phyloP scores from a whole-genome alignment of 2,329 filamentous ascomycete genomes.

The Elsinoe necatrix region DNA sequence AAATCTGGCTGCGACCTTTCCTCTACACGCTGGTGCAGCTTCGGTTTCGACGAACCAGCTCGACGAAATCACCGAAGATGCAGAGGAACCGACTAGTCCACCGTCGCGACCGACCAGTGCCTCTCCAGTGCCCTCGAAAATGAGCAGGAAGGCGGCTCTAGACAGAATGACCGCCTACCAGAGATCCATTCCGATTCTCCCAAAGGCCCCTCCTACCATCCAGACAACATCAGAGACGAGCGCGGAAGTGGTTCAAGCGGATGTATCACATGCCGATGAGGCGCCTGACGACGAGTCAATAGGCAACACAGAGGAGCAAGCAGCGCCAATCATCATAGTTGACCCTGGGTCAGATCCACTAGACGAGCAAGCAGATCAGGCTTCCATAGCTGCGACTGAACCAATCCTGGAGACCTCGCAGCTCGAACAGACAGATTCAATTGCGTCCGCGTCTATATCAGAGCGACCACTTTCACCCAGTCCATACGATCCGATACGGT shows the following conservation, averaged over 20 bases:
- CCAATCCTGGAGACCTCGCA: constrained; percentile 5
- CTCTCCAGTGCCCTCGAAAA: not conserved
- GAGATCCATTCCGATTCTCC: constrained; percentile 1
- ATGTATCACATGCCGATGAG: constrained; percentile 15
- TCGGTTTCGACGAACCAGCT: constrained; percentile 78
- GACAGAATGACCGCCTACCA: constrained; percentile 11
- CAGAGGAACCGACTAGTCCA: constrained; percentile 53
- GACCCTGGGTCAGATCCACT: not conserved
- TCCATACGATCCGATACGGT: not conserved
- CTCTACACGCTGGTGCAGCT: constrained; percentile 76
- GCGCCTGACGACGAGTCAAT: constrained; percentile 16
- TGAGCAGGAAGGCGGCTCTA: constrained; percentile 13
- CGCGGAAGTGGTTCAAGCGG: not conserved
- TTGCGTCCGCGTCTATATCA: not conserved
- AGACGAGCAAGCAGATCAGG: not conserved
- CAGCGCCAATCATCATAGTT: not conserved
- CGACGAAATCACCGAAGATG: constrained; percentile 90
- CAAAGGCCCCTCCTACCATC: constrained; percentile 13
- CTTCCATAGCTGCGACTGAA: constrained; percentile 6
- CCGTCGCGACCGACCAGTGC: not conserved
- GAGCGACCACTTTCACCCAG: not conserved
- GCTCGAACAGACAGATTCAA: constrained; percentile 3
- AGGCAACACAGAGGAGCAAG: constrained; percentile 8
- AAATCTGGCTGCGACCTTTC: constrained; percentile 78
- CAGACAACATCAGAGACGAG: not conserved